These are phyloP conservation scores for Euphorbia tirucalli DNA, from an alignment of 345 rosid genomes.

Conservation along the genomic window DNA sequence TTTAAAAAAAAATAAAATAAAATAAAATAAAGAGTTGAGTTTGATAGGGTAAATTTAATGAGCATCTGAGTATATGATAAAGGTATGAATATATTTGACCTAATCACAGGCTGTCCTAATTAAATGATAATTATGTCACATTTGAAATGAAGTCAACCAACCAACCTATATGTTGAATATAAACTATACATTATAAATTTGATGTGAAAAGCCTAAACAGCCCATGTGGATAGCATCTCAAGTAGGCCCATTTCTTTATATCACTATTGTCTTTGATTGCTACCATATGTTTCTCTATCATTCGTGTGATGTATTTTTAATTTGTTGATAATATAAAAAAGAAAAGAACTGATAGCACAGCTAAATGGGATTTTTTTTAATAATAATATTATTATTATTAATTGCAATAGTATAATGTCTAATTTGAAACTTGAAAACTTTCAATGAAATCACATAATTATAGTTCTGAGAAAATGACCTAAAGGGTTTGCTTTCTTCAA, in stretches of 20 bases:
- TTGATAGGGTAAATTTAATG: slow-evolving; percentile 1
- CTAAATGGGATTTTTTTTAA: too few species aligned
- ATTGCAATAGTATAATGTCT: neutral
- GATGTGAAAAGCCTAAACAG: slow-evolving; percentile 30
- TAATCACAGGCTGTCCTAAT: slow-evolving; percentile 39
- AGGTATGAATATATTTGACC: slow-evolving; percentile 34
- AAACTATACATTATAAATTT: slow-evolving; percentile 5
- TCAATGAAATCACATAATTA: neutral
- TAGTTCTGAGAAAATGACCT: neutral
- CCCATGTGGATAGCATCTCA: slow-evolving; percentile 41
- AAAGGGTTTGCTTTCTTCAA: too few species aligned
- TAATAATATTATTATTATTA: neutral
- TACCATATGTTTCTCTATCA: slow-evolving; percentile 19
- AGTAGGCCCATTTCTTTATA: slow-evolving; percentile 23
- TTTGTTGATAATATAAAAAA: neutral
- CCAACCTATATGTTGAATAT: slow-evolving; percentile 7
- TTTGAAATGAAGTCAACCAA: slow-evolving; percentile 22
- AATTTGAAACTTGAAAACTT: neutral
- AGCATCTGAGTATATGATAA: neutral
- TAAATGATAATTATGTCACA: slow-evolving; percentile 22
- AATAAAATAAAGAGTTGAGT: too few species aligned
- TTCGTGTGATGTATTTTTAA: neutral
- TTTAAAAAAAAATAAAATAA: too few species aligned
- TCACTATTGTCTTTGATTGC: slow-evolving; percentile 8
- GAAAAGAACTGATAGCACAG: neutral